phyloP scores from a whole-genome alignment of 202 grass and related monocot species.

The Schoenoplectus triqueter region DNA sequence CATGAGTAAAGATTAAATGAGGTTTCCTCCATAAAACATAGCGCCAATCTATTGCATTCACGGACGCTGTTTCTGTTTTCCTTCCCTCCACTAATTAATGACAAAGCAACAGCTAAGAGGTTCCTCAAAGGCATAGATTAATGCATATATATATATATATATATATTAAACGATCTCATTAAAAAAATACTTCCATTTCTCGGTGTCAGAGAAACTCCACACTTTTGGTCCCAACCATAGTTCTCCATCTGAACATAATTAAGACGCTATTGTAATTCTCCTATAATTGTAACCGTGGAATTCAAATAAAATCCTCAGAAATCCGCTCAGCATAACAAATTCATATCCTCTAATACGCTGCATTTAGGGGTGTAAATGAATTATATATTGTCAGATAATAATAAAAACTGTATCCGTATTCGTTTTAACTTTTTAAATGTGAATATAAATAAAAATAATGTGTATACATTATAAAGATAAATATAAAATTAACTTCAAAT shows the following conservation, averaged over 20 bases:
- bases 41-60: conserved; percentile 15
- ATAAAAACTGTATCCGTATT: too few relatives aligned
- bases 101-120: not conserved
- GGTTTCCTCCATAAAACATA: not conserved
- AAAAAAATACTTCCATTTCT: not conserved
- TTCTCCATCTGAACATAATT: not conserved
- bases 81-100: not conserved
- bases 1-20: too few relatives aligned
- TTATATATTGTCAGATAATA: too few relatives aligned
- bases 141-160: not conserved
- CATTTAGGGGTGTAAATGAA: too few relatives aligned
- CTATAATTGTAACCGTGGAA: not conserved
- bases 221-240: not conserved
- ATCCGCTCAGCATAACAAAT: too few relatives aligned
- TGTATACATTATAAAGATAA: too few relatives aligned
- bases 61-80: not conserved
- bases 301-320: not conserved
- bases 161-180: too few relatives aligned
- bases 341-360: too few relatives aligned
- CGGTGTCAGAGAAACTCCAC: not conserved
- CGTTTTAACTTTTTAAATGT: too few relatives aligned
- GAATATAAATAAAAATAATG: too few relatives aligned
- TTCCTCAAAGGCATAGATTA: not conserved
- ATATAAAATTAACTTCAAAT: too few relatives aligned
- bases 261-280: not conserved